These are phyloP conservation scores for Penicillium goetzii DNA, from an alignment of 495 filamentous ascomycete species.

Conservation along the genomic window DNA sequence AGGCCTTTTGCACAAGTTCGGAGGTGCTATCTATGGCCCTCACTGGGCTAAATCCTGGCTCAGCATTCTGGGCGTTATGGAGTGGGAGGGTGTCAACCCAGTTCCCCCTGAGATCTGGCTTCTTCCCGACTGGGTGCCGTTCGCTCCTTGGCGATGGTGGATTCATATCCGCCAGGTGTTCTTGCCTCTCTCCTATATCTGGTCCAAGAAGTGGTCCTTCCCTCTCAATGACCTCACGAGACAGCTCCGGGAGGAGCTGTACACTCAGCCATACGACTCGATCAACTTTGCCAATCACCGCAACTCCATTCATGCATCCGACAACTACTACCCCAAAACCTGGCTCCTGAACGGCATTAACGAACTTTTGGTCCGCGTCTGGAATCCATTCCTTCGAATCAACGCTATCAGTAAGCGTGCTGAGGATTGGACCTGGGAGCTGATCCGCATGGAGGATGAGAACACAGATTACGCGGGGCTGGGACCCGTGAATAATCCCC, in stretches of 20 bases:
- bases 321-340: constrained; percentile 94
- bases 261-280: constrained; percentile 74
- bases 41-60: constrained; percentile 98
- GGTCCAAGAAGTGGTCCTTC: constrained; percentile 74
- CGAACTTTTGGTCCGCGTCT: constrained; percentile 74
- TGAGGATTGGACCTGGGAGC: constrained; percentile 73
- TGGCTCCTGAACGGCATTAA: constrained; percentile 78
- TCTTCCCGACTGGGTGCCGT: constrained; percentile 91
- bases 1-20: constrained; percentile 78
- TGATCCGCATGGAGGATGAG: constrained; percentile 86
- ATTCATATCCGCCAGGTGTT: constrained; percentile 95
- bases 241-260: constrained; percentile 80
- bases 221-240: constrained; percentile 72
- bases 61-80: constrained; percentile 75
- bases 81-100: constrained; percentile 94
- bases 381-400: constrained; percentile 72
- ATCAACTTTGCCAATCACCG: constrained; percentile 78
- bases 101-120: constrained; percentile 92
- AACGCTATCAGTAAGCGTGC: constrained; percentile 61
- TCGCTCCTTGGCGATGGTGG: constrained; percentile 98
- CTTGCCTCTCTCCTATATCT: constrained; percentile 88
- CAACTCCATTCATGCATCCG: constrained; percentile 76
- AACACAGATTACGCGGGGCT: constrained; percentile 89
- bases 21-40: constrained; percentile 80
- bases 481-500: constrained; percentile 84